phyloP scores from a whole-genome alignment of 345 rosid genomes.

The Murraya paniculata region DNA sequence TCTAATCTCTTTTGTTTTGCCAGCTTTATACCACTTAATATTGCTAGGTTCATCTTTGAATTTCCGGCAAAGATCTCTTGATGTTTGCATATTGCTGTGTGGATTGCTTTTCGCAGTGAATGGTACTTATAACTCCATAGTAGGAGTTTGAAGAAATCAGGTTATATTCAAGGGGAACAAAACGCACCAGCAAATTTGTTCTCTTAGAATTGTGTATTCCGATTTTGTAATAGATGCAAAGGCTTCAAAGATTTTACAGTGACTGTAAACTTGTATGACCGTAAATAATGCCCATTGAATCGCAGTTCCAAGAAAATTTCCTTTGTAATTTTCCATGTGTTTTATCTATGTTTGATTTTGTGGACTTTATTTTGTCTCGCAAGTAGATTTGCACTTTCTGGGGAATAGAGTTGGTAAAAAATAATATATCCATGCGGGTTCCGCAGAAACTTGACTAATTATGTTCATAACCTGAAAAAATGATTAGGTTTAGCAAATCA shows the following conservation, averaged over 20 bases:
- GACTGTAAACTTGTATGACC: background rate
- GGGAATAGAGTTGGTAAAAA: no score
- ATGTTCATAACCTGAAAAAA: no score
- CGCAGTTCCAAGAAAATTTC: no score
- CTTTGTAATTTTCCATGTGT: no score
- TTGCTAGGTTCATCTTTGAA: slow-evolving; percentile 60
- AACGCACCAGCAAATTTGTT: background rate
- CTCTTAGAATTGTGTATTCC: background rate
- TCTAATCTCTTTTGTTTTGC: slow-evolving; percentile 75
- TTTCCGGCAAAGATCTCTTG: slow-evolving; percentile 58
- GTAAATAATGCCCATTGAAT: no score
- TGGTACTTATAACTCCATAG: slow-evolving; percentile 62
- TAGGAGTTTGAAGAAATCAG: slow-evolving; percentile 34
- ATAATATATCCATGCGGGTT: no score
- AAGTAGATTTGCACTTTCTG: no score
- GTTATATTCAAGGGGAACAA: background rate
- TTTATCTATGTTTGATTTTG: no score
- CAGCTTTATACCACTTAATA: slow-evolving; percentile 71
- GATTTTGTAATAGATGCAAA: background rate
- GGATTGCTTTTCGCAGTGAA: slow-evolving; percentile 72
- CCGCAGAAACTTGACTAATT: no score
- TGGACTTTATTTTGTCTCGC: no score
- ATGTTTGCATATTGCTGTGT: slow-evolving; percentile 49
- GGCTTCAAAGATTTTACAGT: background rate
- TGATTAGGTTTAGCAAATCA: no score